Evolutionary conservation across 331 rosid genomes (phyloP), one percentile per base, ranked within the genome.

Genomic region (Prunus yedoensis): DNA sequence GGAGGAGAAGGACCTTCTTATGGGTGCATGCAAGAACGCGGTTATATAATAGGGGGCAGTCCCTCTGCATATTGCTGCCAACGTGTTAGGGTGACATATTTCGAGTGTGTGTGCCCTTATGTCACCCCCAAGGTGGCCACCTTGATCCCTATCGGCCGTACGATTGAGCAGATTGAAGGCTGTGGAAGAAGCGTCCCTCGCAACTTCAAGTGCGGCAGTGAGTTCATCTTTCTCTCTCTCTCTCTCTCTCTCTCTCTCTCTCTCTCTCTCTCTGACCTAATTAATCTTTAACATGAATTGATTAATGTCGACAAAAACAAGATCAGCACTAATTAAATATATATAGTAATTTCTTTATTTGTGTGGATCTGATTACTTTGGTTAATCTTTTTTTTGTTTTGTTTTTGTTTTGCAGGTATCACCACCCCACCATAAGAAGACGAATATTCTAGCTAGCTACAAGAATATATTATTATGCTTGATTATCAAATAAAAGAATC

Each of bases 161-260:
- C 4, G 3, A 16, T 46, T n/a, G 25, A 12, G 58, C 77, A 60
- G 32, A 73, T 73, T 11, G 11, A 46, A 60, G 46, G 50, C 10
- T 73, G 77, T 50, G 77, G 77, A 38, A 73, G 69, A 38, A 27
- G 54, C 16, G 28, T 59, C 11, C 77, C 77, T 30, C 77, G 50
- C 69, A 59, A 73, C 77, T 45, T 60, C 21, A 60, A 73, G 69
- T 73, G 68, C n/a, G 77, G 69, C 21, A 73, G 71, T 67, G 35
- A 67, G 59, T 54, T 17, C 59, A 16, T n/a, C 59, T 6, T 20
- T 51, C 57, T 16, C 53, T 23, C 23, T 25, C 27, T 15, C 1
- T 51, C 56, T 28, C 57, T 16, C 53, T n/a, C 59, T 6, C 57
- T 51, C 57, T 16, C 53, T n/a, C 59, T 6, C 57, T 51, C 57